Conservation (phyloP, 768 basidiomycete species). For the Mycena pura region DNA sequence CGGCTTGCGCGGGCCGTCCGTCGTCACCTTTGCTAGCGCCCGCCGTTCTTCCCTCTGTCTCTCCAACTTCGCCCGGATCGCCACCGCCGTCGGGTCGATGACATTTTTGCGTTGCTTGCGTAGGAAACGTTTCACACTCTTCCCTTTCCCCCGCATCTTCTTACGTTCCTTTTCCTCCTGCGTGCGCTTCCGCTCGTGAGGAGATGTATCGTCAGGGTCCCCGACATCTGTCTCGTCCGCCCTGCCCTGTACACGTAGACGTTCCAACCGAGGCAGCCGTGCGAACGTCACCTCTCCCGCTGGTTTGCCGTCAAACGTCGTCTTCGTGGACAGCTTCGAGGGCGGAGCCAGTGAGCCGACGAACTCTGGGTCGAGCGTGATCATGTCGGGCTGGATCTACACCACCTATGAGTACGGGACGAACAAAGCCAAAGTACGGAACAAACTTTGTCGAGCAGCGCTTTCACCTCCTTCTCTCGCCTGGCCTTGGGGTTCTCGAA, state of each 20-base stretch:
- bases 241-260: constrained; percentile 76
- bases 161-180: constrained; percentile 65
- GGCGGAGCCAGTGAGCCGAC: constrained; percentile 72
- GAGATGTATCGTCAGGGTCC: constrained; percentile 49
- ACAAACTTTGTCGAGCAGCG: constrained; percentile 84
- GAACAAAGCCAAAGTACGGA: neutral
- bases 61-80: constrained; percentile 71
- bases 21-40: constrained; percentile 40
- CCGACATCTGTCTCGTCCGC: constrained; percentile 69
- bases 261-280: constrained; percentile 78
- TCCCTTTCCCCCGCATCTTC: constrained; percentile 88
- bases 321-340: constrained; percentile 62
- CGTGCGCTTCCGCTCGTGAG: constrained; percentile 36
- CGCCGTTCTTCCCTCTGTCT: constrained; percentile 57
- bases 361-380: constrained; percentile 81
- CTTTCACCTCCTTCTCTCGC: constrained; percentile 90
- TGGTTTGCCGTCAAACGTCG: constrained; percentile 46
- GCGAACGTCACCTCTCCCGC: constrained; percentile 64
- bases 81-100: constrained; percentile 81
- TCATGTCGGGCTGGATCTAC: constrained; percentile 91
- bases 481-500: constrained; percentile 85
- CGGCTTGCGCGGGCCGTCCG: constrained; percentile 40
- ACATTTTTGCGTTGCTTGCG: constrained; percentile 96
- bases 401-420: neutral
- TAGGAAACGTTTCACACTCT: constrained; percentile 84